Base-by-base conservation (phyloP, 2,329 filamentous ascomycete genomes). In the Calonectria hawksworthii region DNA sequence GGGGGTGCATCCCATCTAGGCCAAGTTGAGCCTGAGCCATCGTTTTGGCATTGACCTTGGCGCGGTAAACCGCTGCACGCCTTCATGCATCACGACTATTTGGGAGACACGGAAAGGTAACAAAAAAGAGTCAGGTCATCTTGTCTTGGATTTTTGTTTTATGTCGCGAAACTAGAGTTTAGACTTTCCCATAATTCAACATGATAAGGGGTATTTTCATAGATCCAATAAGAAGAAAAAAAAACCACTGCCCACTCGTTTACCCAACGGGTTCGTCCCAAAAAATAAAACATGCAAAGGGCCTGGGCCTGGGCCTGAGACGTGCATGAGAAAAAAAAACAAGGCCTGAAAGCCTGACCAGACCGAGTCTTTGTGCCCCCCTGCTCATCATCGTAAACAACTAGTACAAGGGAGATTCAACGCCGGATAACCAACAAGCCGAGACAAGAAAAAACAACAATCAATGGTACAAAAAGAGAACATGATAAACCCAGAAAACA, bases 151-250 rank as follows among this genome's bases (percentile, higher is more conserved):
- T 54, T 70, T 36, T n/a, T 34, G 11, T 52, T 63, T 52, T 72
- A 74, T 72, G 68, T 73, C 71, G 75, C 52, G 69, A 77, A 78
- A 65, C 74, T 71, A 76, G 36, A 77, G 68, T 73, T 63, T 73
- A 74, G 38, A 72, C 30, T 47, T 74, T 75, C 61, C 73, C 72
- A 72, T 77, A 66, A 68, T 77, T 69, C 69, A 74, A 75, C 75
- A 66, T 66, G 68, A 66, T 36, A 68, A 70, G 78, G 78, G 71
- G 69, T 79, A 78, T 80, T 79, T 80, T 79, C 72, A 74, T 77
- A 63, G 34, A 63, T 63, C 56, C 74, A 63, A 76, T 74, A 76
- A 75, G 77, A 67, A 65, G 4, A 36, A 65, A 50, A 65, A 65
- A 16, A 36, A 65, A 50, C 50, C 18, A 50, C 78, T 77, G 71